phyloP scores from a whole-genome alignment of 805 yeast species.

The Saturnispora diversa region DNA sequence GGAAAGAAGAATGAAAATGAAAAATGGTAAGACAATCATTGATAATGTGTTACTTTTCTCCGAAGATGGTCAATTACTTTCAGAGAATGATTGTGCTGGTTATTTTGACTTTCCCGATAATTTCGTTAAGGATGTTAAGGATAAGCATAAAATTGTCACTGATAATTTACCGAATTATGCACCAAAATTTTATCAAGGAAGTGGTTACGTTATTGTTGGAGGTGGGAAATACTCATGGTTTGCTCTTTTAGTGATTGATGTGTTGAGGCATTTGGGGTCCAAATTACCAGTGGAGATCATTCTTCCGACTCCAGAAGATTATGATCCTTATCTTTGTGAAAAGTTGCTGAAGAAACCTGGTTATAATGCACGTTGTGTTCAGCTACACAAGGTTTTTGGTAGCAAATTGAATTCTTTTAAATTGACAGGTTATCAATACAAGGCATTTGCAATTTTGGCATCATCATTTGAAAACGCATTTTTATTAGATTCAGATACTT shows the following conservation, averaged over 20 bases:
- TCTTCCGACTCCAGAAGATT: conserved; percentile 15
- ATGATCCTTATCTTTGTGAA: conserved; percentile 26
- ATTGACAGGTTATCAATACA: conserved; percentile 32
- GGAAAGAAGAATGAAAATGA: conserved; percentile 23
- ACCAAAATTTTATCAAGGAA: conserved; percentile 22
- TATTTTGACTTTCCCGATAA: conserved; percentile 25
- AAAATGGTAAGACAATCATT: conserved; percentile 20
- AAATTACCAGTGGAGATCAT: conserved; percentile 28
- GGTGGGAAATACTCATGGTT: conserved; percentile 39
- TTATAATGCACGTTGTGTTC: conserved; percentile 35
- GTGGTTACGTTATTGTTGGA: conserved; percentile 35
- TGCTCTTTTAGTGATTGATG: conserved; percentile 32
- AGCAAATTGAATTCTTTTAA: conserved; percentile 18
- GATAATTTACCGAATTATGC: conserved; percentile 36
- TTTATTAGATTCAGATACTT: conserved; percentile 38
- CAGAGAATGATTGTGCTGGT: conserved; percentile 6
- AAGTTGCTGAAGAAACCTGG: conserved; percentile 29
- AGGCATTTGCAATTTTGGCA: conserved; percentile 39
- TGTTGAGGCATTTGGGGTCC: conserved; percentile 37
- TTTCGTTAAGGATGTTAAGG: conserved; percentile 38
- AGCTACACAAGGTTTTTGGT: conserved; percentile 33
- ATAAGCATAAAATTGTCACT: conserved; percentile 41
- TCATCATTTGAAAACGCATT: conserved; percentile 42
- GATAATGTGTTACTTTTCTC: conserved; percentile 12
- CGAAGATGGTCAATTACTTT: conserved; percentile 8